Base-by-base conservation (phyloP, 2,329 filamentous ascomycete species). In the Fusarium sp. region DNA sequence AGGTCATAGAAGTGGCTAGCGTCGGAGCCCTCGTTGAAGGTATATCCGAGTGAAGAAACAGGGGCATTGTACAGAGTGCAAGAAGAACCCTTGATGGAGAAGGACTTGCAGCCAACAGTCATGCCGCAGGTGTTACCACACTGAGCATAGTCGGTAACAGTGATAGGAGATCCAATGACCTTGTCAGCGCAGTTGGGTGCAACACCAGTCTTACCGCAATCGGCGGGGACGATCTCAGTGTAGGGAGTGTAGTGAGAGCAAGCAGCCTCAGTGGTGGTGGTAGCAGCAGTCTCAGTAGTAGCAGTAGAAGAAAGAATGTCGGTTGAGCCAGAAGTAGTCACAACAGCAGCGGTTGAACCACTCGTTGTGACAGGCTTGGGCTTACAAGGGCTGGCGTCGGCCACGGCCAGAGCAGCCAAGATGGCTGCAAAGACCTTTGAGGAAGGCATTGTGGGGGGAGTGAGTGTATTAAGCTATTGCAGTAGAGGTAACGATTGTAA, bases 351-450 rank as follows among this genome's bases (percentile, higher is more conserved):
- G 22, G 60, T 69, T 38, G 66, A 45, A 45, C 47, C 61, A 22
- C 62, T 69, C 12, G 66, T 73, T n/a, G 67, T 72, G 26, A 47
- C 38, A 5, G 64, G 45, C 55, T 74, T 64, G 31, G 72, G 72
- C 60, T 72, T 74, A 42, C 72, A 74, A 49, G 72, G 72, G 22
- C 72, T 42, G 35, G 72, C 71, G 41, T 48, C 54, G 48, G 39
- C 72, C 58, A 69, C 36, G 60, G 72, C 72, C 72, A 74, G 47
- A 17, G 68, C 72, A 42, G 72, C 72, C 58, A 74, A 28, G 44
- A 74, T 47, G 60, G 72, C 72, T n/a, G 72, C 58, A 48, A 74
- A 72, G 63, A 74, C 71, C 68, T 74, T 74, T 35, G 54, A 49
- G 13, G 72, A 74, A 62, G 72, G 63, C 72, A 74, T 74, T 44